Evolutionary conservation across 139 green algal genomes (phyloP).

Genomic region (Nannochloris sp.): DNA sequence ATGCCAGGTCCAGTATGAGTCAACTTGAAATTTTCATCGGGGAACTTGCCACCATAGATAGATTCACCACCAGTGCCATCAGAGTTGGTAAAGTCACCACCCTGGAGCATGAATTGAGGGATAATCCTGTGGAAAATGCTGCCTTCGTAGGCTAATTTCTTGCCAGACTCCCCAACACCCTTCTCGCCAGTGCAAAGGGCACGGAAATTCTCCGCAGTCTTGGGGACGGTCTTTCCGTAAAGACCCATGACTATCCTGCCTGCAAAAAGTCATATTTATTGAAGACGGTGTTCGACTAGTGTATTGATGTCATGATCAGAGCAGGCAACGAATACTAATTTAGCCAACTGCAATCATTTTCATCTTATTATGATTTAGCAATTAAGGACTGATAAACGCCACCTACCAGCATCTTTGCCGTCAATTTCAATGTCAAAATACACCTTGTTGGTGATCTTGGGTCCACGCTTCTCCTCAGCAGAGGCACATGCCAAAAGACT

Average conservation of each 20-base stretch:
- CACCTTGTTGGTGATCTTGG: conserved; percentile 29
- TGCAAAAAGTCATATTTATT: too few relatives aligned
- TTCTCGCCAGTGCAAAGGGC: conserved; percentile 65
- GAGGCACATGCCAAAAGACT: too few relatives aligned
- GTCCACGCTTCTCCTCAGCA: conserved; percentile 6
- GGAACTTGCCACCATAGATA: conserved; percentile 65
- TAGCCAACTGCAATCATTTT: neutral
- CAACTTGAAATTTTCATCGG: conserved; percentile 85
- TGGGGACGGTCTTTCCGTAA: conserved; percentile 73
- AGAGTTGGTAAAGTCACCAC: conserved; percentile 75
- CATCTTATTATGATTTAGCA: too few relatives aligned
- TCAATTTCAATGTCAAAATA: conserved; percentile 27
- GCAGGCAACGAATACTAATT: neutral
- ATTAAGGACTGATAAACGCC: too few relatives aligned
- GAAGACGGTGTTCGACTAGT: too few relatives aligned
- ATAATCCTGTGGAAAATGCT: conserved; percentile 84
- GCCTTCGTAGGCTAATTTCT: conserved; percentile 75
- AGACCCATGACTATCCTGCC: conserved; percentile 78
- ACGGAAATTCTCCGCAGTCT: conserved; percentile 84
- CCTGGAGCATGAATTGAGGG: conserved; percentile 86
- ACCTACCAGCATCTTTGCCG: conserved; percentile 7
- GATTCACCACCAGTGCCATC: conserved; percentile 81
- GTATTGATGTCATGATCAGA: too few relatives aligned
- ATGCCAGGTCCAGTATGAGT: conserved; percentile 66
- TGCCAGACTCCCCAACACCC: conserved; percentile 62